Percentiles rank a stretch among this genome's conserved stretches.
Evolutionary conservation across 1,139 yeast species (phyloP).

Genomic region (Geotrichum carabidarum): DNA sequence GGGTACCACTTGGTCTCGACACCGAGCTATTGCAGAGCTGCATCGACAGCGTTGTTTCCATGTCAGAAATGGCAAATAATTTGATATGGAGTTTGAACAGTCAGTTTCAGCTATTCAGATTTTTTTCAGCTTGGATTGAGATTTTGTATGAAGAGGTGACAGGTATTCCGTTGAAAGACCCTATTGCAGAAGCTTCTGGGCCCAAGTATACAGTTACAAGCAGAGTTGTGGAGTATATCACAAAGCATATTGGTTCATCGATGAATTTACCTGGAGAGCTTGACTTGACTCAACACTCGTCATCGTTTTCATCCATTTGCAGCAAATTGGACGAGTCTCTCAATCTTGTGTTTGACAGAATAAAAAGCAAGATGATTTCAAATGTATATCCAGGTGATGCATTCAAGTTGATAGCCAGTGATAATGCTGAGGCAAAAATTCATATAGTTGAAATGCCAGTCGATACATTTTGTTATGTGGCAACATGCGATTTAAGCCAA

Average conservation of each 20-base stretch:
- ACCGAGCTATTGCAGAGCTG: conserved; percentile 33
- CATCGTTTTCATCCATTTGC: background rate
- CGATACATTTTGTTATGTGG: conserved; percentile 4
- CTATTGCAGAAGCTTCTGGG: conserved; percentile 22
- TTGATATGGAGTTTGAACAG: conserved; percentile 48
- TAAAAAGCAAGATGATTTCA: conserved; percentile 19
- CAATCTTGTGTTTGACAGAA: conserved; percentile 15
- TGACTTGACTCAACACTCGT: conserved; percentile 9
- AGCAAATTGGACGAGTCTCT: conserved; percentile 1
- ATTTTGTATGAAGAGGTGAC: conserved; percentile 25
- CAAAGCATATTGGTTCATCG: conserved; percentile 19
- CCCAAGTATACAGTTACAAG: conserved; percentile 24
- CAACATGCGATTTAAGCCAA: background rate
- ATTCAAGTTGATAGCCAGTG: background rate
- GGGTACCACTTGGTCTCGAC: conserved; percentile 37
- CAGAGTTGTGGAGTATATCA: conserved; percentile 27
- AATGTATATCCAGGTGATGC: conserved; percentile 14
- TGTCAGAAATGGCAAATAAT: conserved; percentile 41
- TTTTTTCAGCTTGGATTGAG: conserved; percentile 44
- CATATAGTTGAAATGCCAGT: conserved; percentile 1
- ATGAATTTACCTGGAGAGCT: background rate
- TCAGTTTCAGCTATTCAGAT: conserved; percentile 50
- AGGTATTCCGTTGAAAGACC: conserved; percentile 21
- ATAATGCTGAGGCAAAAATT: background rate
- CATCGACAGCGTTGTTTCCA: conserved; percentile 34